These are phyloP conservation scores for Pyrenula aspistea DNA, from an alignment of 495 filamentous ascomycete genomes.

Conservation along the genomic window DNA sequence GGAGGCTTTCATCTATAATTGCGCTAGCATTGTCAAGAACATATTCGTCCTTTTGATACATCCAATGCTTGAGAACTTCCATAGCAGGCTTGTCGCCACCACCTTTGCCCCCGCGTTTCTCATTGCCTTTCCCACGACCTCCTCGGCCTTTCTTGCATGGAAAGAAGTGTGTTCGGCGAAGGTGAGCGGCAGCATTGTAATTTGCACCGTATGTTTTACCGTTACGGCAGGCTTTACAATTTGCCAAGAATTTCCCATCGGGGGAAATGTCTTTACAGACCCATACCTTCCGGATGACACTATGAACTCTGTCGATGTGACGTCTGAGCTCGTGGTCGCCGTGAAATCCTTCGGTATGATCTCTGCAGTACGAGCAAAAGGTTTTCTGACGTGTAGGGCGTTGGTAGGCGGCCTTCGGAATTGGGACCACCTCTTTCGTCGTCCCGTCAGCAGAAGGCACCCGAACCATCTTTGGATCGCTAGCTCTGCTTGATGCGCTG, in stretches of 20 bases:
- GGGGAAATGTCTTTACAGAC: conserved; percentile 59
- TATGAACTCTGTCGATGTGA: conserved; percentile 73
- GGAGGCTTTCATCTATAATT: neutral
- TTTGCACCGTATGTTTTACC: conserved; percentile 80
- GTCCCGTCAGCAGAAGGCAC: conserved; percentile 45
- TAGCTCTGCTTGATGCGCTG: neutral
- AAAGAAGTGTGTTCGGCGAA: conserved; percentile 81
- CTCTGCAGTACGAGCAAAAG: conserved; percentile 59
- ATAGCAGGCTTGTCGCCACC: conserved; percentile 77
- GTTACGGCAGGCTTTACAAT: conserved; percentile 75
- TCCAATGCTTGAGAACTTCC: conserved; percentile 71
- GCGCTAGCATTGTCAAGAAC: conserved; percentile 21
- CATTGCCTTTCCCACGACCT: conserved; percentile 40
- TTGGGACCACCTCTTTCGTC: conserved; percentile 46
- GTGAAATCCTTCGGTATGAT: conserved; percentile 76
- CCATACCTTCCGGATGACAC: conserved; percentile 62
- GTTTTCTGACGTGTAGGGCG: conserved; percentile 70
- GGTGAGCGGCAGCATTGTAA: conserved; percentile 90
- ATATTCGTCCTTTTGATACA: conserved; percentile 51
- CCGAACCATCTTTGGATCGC: conserved; percentile 30
- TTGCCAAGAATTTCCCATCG: conserved; percentile 52
- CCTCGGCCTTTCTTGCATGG: conserved; percentile 43
- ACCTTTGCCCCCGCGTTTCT: conserved; percentile 70
- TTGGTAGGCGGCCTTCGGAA: conserved; percentile 59
- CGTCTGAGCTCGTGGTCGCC: conserved; percentile 88